Evolutionary conservation across 805 yeast genomes (phyloP), one percentile per base, ranked within the genome.

Genomic region (Schwanniomyces sp.): DNA sequence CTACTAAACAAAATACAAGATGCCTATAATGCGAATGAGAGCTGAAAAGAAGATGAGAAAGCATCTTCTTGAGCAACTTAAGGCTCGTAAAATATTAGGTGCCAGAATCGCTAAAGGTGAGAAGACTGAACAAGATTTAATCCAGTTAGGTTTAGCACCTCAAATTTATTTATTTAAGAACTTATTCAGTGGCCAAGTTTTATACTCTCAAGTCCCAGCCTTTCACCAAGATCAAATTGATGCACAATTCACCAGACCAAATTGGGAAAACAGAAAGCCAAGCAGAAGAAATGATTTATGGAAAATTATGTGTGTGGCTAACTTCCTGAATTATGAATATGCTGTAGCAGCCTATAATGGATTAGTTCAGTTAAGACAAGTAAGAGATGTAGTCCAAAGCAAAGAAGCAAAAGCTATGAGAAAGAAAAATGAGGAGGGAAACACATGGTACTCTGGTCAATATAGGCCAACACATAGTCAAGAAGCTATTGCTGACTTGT

Each of bases 391-490:
- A 21, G 64, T 75, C n/a, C 74, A 78, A 52, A 69, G 72, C 32
- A 73, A 81, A 52, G 82, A 80, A 57, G 89, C 92, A 25, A 79
- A 81, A 58, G 71, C 75, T 40, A 71, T 86, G 76, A 79, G 97
- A 59, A 83, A 81, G 59, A 82, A 87, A 62, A 82, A 87, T 61
- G 79, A 76, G 40, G 88, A 82, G 48, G 94, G 95, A 1, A 85
- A 88, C 67, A 81, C 85, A 43, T 91, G 97, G 96, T 85, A 75
- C 64, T 81, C 86, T 48, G 92, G 89, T 41, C 96, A 88, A 67
- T 92, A 79, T 72, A 81, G 97, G 61, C 97, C 97, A 24, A 84
- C 94, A 0, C 88, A 85, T 68, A 76, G 95, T 10, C 96, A 89
- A 65, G 97, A 91, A 66, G 87, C 97, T 1, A 90, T 89, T 26